Evolutionary conservation across 495 filamentous ascomycete species (phyloP).

Genomic region (Elaphomyces granulatus): DNA sequence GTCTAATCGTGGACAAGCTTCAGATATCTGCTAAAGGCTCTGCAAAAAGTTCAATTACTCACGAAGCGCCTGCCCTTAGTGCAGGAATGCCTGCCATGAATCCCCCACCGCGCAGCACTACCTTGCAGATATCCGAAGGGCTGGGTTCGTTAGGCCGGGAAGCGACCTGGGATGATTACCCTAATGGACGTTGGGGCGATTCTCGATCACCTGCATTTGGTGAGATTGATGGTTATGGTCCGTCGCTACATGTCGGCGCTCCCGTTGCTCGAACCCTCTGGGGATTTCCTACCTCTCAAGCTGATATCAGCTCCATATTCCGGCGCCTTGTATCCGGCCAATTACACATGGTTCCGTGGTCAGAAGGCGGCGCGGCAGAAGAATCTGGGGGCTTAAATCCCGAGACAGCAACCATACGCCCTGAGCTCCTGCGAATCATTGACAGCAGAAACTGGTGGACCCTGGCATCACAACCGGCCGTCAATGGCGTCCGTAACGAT

Average conservation of each 20-base stretch:
- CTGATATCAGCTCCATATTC: conserved; percentile 69
- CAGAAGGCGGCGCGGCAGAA: conserved; percentile 61
- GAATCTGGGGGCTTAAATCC: conserved; percentile 41
- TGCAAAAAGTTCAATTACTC: conserved; percentile 23
- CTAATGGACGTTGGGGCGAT: conserved; percentile 95
- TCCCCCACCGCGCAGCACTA: conserved; percentile 50
- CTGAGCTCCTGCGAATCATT: conserved; percentile 60
- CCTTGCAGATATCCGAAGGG: conserved; percentile 84
- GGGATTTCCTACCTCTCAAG: conserved; percentile 53
- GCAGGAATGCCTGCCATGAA: conserved; percentile 24
- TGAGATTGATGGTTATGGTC: conserved; percentile 91
- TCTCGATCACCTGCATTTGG: conserved; percentile 82
- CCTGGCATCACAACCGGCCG: conserved; percentile 88
- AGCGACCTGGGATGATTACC: conserved; percentile 98
- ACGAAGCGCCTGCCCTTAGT: conserved; percentile 43
- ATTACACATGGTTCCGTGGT: conserved; percentile 73
- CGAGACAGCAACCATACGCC: conserved; percentile 67
- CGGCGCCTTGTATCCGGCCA: conserved; percentile 62
- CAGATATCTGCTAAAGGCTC: conserved; percentile 14
- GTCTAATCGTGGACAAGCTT: conserved; percentile 57
- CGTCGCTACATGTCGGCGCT: conserved; percentile 68
- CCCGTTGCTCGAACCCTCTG: conserved; percentile 67
- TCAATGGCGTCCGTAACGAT: conserved; percentile 63
- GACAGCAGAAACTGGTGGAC: conserved; percentile 75
- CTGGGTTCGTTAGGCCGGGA: conserved; percentile 82